Evolutionary conservation across 2,329 filamentous ascomycete genomes (phyloP), one percentile per base, ranked within the genome.

Genomic region (Cladosporium oxysporum): DNA sequence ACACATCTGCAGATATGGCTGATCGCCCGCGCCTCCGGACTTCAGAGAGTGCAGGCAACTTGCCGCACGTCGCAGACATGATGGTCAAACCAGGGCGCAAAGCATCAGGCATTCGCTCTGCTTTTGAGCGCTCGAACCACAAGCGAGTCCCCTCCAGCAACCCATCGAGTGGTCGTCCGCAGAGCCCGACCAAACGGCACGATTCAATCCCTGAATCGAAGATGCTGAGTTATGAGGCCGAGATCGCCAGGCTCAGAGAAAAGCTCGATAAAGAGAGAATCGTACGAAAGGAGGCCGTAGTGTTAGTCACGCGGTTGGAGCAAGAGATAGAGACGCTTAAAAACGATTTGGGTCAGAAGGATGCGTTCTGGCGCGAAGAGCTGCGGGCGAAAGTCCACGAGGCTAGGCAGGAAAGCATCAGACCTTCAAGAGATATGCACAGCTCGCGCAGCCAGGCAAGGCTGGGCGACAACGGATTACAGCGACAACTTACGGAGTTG

Each of bases 401-500:
- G 35, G 35, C 35, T 11, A 53, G 50, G 18, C 61, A 63, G 29
- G 61, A 63, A 3, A 31, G n/a, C 11, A n/a, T 5, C 11, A 55
- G 21, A 11, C 21, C 53, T 37, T 8, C 41, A 26, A 49, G 26
- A 16, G 61, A 55, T 7, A 29, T 58, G 53, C 62, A 59, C 21
- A 65, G 41, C 53, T 35, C 21, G n/a, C 62, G 57, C 53, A 35
- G 28, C 18, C 28, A 31, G 28, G 37, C 49, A 10, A 12, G 60
- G 16, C 29, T 63, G 12, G 61, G 50, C 5, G 33, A 60, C 6
- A 18, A 23, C 2, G 61, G 61, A 2, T 37, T 73, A 11, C 70
- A 84, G 62, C 80, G 81, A 3, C 89, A 91, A 76, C 83, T 91
- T 0, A 77, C 86, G 11, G 88, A 88, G 2, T 79, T 92, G 66